Base-by-base conservation (phyloP, 345 rosid genomes). In the Ailanthus altissimus region DNA sequence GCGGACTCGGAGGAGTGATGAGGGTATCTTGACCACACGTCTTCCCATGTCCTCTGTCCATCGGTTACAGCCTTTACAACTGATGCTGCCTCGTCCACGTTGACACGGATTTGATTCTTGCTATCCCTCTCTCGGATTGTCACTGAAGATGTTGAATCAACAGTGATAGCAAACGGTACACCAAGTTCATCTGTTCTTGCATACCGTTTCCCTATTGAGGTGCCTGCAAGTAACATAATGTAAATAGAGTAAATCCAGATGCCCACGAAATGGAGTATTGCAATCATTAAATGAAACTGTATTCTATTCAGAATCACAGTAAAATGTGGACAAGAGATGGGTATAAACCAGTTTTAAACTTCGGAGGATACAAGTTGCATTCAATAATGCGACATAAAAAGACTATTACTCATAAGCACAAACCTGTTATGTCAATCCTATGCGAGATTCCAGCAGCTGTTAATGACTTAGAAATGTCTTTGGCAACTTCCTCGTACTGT, bases 161-260 rank as follows among this genome's bases (percentile, higher is more conserved):
- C 97, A 3, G 98, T 93, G 71, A 96, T 83, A 7, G 99, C 98
- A 79, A 96, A 96, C 3, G 99, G 99, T 49, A 93, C 99, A 15
- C 99, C 99, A 4, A 92, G 88, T 79, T 96, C 99, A 79, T 96
- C 95, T 0, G 94, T 92, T 83, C 97, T 93, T 2, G 99, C 99
- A 32, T 96, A 96, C 57, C 97, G 83, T 81, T 96, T 96, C 64
- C 98, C 99, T 18, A 96, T 93, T 21, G 99, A 92, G 54, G 97
- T 92, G 58, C 98, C 98, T 93, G 85, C 40, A 78, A 53, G 74
- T 42, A 78, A 21, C 59, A 59, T 10, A 40, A 28, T 40, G 32
- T 6, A 74, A 60, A 23, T 23, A 8, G 20, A 7, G n/a, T 46
- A 61, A 18, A 8, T 67, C 38, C 6, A 64, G 14, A 49, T n/a